Base-by-base conservation (phyloP, 1,284 basidiomycete genomes). In the Moniliophthora roreri region DNA sequence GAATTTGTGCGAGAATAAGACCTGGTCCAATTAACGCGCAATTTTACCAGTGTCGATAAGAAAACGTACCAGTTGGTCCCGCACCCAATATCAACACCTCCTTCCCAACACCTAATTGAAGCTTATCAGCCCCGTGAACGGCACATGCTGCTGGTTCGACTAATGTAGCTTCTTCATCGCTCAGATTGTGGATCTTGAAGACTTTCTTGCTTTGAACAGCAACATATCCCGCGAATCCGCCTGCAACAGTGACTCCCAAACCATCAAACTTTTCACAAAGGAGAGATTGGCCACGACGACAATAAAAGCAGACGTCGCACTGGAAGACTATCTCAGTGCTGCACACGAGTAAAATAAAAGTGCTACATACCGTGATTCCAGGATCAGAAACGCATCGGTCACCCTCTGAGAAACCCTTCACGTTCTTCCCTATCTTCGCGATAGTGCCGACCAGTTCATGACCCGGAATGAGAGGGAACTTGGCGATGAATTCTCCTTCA, bases 171-270 rank as follows among this genome's bases (percentile, higher is more conserved):
- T 94, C 90, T 69, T 91, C 87, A 62, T 94, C 91, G n/a, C 84
- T 80, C 41, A 94, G 78, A 70, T 93, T 93, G 63, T 87, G 70
- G 66, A 94, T 88, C 70, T 88, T 89, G 80, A 88, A 94, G 26
- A 91, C 77, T 66, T 93, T 93, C 65, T 84, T 80, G 49, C 78
- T 74, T 48, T 77, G 69, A 89, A 87, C 89, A 53, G 78, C 80
- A 62, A 91, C 81, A 70, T 93, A 93, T 67, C 91, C 90, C 38
- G 91, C 88, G 64, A 95, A 94, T n/a, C 91, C 92, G 54, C 92
- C 92, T 54, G 85, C 81, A 57, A 79, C 67, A 45, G 84, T 89
- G 45, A 93, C 88, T 48, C 92, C 92, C 13, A 85, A 76, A 28
- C 86, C 82, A 50, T 82, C 74, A 69, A 92, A 92, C 71, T 89